Evolutionary conservation across 371 early-diverging fungal species (phyloP).

Genomic region (Sporodiniella umbellata): DNA sequence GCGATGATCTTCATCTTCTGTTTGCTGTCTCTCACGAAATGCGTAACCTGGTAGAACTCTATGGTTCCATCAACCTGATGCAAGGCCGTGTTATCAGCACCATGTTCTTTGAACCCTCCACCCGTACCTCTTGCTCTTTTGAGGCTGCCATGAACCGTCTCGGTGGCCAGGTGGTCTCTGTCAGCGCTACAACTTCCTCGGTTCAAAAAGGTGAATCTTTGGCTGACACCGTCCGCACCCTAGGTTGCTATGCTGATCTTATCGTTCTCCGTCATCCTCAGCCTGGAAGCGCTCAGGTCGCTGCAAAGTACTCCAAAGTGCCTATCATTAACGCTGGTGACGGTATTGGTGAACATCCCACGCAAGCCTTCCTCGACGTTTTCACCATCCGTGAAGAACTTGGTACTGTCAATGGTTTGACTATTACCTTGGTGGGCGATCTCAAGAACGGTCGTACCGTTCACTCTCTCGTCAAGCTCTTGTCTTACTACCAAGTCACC

Average conservation of each 20-base stretch:
- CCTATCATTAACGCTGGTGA: conserved; percentile 97
- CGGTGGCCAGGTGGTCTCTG: conserved; percentile 87
- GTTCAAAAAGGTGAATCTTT: conserved; percentile 95
- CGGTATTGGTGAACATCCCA: conserved; percentile 97
- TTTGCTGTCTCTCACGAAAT: conserved; percentile 98
- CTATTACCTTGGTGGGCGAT: conserved; percentile 94
- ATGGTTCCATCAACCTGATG: conserved; percentile 80
- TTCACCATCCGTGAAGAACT: conserved; percentile 92
- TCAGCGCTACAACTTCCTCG: conserved; percentile 81
- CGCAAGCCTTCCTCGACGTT: conserved; percentile 95
- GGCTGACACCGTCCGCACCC: conserved; percentile 92
- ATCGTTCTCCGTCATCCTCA: conserved; percentile 94
- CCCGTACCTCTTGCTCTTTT: conserved; percentile 91
- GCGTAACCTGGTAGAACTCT: conserved; percentile 87
- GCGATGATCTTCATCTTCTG: conserved; percentile 88
- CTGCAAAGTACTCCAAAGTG: conserved; percentile 86
- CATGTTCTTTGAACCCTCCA: conserved; percentile 96
- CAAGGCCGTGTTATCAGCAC: conserved; percentile 89
- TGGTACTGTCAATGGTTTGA: conserved; percentile 96
- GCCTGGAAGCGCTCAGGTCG: conserved; percentile 78
- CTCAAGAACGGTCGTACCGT: conserved; percentile 97
- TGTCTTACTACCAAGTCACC: conserved; percentile 90
- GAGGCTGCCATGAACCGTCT: conserved; percentile 93
- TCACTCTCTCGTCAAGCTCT: conserved; percentile 89
- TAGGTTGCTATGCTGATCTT: conserved; percentile 88